Conservation (phyloP, 73 alveolate genomes). For the Symbiodinium natans region DNA sequence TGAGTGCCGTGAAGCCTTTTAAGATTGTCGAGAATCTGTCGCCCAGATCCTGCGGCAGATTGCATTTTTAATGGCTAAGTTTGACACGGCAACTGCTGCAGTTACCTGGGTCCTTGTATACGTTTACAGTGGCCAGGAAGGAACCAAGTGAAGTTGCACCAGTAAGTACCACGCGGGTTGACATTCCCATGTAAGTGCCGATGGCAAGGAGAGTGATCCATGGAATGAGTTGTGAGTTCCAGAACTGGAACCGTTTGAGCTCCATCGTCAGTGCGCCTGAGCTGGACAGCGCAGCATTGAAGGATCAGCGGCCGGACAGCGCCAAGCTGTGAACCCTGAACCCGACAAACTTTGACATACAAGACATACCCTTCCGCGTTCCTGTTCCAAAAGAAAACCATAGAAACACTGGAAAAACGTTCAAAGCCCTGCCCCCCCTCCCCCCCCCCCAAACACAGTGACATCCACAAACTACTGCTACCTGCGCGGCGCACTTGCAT, state of each 20-base stretch:
- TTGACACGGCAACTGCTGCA: too few relatives aligned
- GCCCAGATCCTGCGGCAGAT: neutral
- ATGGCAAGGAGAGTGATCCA: slow-evolving; percentile 5
- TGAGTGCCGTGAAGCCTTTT: neutral
- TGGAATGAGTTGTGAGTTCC: neutral
- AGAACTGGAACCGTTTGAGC: neutral
- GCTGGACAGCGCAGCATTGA: neutral
- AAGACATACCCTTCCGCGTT: too few relatives aligned
- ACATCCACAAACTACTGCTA: too few relatives aligned
- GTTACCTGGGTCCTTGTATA: neutral
- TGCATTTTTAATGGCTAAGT: too few relatives aligned
- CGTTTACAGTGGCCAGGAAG: neutral
- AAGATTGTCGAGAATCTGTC: neutral
- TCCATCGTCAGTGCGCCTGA: neutral
- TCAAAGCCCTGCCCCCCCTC: too few relatives aligned
- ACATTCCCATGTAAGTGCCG: neutral
- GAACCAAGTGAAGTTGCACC: neutral
- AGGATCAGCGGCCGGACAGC: neutral
- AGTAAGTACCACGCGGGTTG: neutral
- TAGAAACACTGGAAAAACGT: too few relatives aligned
- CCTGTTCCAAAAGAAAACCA: too few relatives aligned
- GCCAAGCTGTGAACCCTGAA: too few relatives aligned
- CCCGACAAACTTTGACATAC: too few relatives aligned
- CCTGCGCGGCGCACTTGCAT: too few relatives aligned
- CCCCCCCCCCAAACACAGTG: neutral